Conservation (phyloP, 2,329 filamentous ascomycete species). For the Apiospora pterosperma region DNA sequence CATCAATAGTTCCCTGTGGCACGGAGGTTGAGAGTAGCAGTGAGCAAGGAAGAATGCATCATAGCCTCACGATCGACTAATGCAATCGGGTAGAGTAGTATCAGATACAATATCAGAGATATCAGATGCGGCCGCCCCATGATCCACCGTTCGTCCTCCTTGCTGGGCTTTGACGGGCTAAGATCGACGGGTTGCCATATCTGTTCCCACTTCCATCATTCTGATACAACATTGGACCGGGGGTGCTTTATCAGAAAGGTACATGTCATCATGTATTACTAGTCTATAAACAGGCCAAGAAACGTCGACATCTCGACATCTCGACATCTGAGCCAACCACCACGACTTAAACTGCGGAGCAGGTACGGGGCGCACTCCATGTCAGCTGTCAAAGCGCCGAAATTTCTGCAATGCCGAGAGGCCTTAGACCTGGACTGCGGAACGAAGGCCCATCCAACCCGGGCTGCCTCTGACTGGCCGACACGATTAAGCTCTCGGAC, state of each 20-base stretch:
- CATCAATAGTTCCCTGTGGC: not conserved
- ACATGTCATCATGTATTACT: too few species aligned
- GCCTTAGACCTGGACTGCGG: too few species aligned
- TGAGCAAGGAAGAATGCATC: not conserved
- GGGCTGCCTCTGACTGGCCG: not conserved
- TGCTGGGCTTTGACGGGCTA: not conserved
- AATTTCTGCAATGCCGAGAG: not conserved
- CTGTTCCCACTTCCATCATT: not conserved
- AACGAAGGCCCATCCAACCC: not conserved
- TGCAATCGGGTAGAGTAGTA: not conserved
- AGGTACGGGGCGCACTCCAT: not conserved
- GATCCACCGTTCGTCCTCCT: not conserved
- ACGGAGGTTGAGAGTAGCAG: not conserved
- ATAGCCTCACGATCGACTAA: not conserved
- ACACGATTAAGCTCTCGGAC: not conserved
- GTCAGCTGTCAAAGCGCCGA: not conserved
- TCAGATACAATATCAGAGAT: too few species aligned
- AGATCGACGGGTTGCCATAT: not conserved
- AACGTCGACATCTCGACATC: too few species aligned
- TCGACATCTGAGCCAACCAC: not conserved
- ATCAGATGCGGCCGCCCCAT: not conserved
- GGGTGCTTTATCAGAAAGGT: not conserved
- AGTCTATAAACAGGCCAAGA: not conserved
- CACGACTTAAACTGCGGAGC: not conserved
- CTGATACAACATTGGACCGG: not conserved